These are phyloP conservation scores for Ogataea corticis DNA, from an alignment of 805 yeast genomes.

Conservation along the genomic window DNA sequence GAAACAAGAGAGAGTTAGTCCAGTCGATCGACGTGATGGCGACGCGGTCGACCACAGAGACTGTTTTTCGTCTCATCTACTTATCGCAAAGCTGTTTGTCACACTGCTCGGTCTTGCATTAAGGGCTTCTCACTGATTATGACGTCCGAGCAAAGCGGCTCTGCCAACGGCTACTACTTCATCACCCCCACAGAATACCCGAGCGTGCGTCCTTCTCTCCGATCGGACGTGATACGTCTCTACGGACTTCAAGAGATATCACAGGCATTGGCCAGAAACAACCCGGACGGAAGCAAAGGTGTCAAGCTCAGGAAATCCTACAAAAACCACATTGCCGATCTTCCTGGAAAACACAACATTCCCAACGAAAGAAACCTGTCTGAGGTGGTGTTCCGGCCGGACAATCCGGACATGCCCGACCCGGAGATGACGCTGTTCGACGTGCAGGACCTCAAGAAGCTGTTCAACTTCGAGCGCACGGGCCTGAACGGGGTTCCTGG, in stretches of 20 bases:
- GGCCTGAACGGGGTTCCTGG: slow-evolving; percentile 75
- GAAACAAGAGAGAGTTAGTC: background rate
- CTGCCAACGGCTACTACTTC: slow-evolving; percentile 27
- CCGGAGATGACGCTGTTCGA: slow-evolving; percentile 51
- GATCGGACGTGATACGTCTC: slow-evolving; percentile 65
- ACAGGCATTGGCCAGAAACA: slow-evolving; percentile 79
- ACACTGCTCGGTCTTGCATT: too few species aligned
- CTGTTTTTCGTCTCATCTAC: too few species aligned
- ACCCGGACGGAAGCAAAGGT: slow-evolving; percentile 87
- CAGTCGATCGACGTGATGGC: background rate
- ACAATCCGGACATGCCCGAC: slow-evolving; percentile 37
- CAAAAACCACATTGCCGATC: slow-evolving; percentile 85
- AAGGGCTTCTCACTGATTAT: too few species aligned
- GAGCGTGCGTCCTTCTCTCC: slow-evolving; percentile 65
- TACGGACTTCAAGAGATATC: slow-evolving; percentile 72
- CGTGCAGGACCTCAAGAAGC: slow-evolving; percentile 45
- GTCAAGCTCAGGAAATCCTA: slow-evolving; percentile 92
- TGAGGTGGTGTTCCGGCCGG: slow-evolving; percentile 39
- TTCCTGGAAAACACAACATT: slow-evolving; percentile 76
- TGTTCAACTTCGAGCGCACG: slow-evolving; percentile 63
- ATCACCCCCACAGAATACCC: slow-evolving; percentile 35
- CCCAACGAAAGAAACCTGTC: slow-evolving; percentile 48
- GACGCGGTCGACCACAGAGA: too few species aligned
- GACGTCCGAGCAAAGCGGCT: too few species aligned
- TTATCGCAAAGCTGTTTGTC: too few species aligned